A percentile compares a stretch with the other conserved stretches of the same genome.
Evolutionary conservation across 2,329 filamentous ascomycete genomes (phyloP).

Genomic region (Setomelanomma holmii): DNA sequence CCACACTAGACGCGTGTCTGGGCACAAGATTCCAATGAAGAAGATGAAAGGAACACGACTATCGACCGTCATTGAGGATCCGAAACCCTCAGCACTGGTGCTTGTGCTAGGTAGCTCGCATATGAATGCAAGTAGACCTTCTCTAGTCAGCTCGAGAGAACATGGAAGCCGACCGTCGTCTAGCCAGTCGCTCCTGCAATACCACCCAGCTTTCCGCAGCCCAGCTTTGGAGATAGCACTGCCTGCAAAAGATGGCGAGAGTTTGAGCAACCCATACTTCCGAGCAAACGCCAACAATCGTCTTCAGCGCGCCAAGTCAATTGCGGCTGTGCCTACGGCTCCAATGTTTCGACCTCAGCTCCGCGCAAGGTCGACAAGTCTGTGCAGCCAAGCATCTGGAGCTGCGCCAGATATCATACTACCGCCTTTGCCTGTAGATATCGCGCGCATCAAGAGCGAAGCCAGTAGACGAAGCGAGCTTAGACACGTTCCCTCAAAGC

Average conservation of each 20-base stretch:
- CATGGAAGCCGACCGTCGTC: conserved; percentile 28
- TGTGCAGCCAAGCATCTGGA: conserved; percentile 38
- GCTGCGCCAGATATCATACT: conserved; percentile 51
- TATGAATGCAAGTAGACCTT: conserved; percentile 10
- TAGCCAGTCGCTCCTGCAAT: conserved; percentile 34
- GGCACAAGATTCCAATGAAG: conserved; percentile 35
- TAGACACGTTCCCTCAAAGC: conserved; percentile 42
- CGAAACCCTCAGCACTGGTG: conserved; percentile 38
- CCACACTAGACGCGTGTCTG: conserved; percentile 30
- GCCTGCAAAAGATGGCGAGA: background rate
- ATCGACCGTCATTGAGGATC: conserved; percentile 51
- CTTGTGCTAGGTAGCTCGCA: conserved; percentile 25
- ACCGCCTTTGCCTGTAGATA: conserved; percentile 51
- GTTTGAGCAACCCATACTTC: background rate
- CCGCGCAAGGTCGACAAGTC: conserved; percentile 34
- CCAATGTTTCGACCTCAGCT: conserved; percentile 23
- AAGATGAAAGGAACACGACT: conserved; percentile 35
- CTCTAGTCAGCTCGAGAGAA: conserved; percentile 20
- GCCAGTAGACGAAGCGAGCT: conserved; percentile 30
- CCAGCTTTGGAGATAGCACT: conserved; percentile 7
- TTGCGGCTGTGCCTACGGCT: conserved; percentile 27
- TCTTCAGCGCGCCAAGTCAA: conserved; percentile 34
- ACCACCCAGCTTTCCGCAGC: conserved; percentile 38
- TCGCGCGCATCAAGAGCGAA: conserved; percentile 35
- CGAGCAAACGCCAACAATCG: conserved; percentile 16